Evolutionary conservation across 179 eudicot genomes (phyloP), one percentile per base, ranked within the genome.

Genomic region (Camellia oleifera): DNA sequence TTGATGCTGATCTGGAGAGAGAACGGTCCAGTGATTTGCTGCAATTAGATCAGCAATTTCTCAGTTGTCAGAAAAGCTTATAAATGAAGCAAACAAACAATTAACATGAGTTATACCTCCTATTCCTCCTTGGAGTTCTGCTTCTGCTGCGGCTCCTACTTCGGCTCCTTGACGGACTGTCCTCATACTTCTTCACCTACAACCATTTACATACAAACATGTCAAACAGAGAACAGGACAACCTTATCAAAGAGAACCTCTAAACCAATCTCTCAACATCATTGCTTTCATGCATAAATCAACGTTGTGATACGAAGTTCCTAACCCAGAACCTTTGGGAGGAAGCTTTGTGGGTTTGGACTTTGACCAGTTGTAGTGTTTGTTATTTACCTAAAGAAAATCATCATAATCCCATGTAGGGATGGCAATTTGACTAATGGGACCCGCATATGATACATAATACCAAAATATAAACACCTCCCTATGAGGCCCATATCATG

Each of bases 81-180:
- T 3, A 48, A 18, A 42, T 7, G 32, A 75, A 32, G 7, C 64
- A 15, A 53, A 77, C 12, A 85, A 60, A 66, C 5, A 76, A 13
- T 46, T 52, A 12, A 57, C 10, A 1, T 44, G 60, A 32, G 44
- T 42, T 50, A 14, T 84, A 94, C 96, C 97, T 94, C 84, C 87
- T 87, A 53, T 84, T 87, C 91, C 86, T 90, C 82, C 90, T 89
- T 42, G 84, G 84, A 79, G 91, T 91, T 83, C 92, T 82, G 86
- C 98, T 94, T 82, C 92, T 86, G 72, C 94, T 94, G 81, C 91
- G 85, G 72, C 97, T 92, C 53, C 90, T 86, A 81, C 89, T 92
- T 58, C 88, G 85, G 82, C 92, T 89, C 84, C 99, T 89, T 32
- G 89, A 87, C 18, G 92, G 91, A 81, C 93, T 91, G 75, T 87